phyloP scores from a whole-genome alignment of 2,329 filamentous ascomycete genomes.

The Bipolaris oryzae region DNA sequence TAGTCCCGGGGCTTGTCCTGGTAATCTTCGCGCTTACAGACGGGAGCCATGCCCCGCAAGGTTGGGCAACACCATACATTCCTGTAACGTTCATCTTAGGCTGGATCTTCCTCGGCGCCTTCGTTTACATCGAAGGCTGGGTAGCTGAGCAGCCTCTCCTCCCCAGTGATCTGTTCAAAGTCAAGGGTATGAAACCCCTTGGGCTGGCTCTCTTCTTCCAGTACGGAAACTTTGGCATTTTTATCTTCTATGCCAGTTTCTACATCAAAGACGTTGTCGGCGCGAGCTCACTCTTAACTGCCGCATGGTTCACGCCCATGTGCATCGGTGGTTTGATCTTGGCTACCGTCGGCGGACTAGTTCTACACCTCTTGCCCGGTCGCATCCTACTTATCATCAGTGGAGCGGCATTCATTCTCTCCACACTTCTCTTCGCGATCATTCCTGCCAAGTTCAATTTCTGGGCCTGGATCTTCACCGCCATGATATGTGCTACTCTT shows the following conservation, averaged over 20 bases:
- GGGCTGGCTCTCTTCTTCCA: slow-evolving; percentile 53
- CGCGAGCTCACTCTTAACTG: slow-evolving; percentile 38
- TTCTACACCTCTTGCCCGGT: slow-evolving; percentile 45
- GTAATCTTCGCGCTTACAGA: slow-evolving; percentile 78
- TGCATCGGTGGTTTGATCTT: slow-evolving; percentile 45
- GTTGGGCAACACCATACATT: slow-evolving; percentile 78
- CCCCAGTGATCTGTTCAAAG: slow-evolving; percentile 70
- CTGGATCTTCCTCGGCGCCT: slow-evolving; percentile 61
- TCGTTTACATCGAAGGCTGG: slow-evolving; percentile 76
- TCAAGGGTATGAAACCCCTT: slow-evolving; percentile 65
- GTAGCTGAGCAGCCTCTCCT: slow-evolving; percentile 71
- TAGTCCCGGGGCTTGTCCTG: slow-evolving; percentile 64
- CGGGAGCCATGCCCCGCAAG: slow-evolving; percentile 68
- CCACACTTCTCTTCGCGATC: slow-evolving; percentile 44
- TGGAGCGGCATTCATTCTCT: slow-evolving; percentile 39
- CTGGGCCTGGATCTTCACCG: slow-evolving; percentile 48
- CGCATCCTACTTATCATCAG: slow-evolving; percentile 41
- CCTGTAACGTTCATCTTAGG: slow-evolving; percentile 69
- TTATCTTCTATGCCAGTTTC: slow-evolving; percentile 48
- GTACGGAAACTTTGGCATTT: slow-evolving; percentile 48
- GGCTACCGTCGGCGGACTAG: slow-evolving; percentile 41
- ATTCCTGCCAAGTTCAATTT: slow-evolving; percentile 42
- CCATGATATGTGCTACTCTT: slow-evolving; percentile 53
- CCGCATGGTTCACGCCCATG: slow-evolving; percentile 47
- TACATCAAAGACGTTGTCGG: slow-evolving; percentile 43